Percentiles rank a stretch among this genome's conserved stretches.
Conservation (phyloP, 805 yeast genomes). For the Barnettozyma pratensis region DNA sequence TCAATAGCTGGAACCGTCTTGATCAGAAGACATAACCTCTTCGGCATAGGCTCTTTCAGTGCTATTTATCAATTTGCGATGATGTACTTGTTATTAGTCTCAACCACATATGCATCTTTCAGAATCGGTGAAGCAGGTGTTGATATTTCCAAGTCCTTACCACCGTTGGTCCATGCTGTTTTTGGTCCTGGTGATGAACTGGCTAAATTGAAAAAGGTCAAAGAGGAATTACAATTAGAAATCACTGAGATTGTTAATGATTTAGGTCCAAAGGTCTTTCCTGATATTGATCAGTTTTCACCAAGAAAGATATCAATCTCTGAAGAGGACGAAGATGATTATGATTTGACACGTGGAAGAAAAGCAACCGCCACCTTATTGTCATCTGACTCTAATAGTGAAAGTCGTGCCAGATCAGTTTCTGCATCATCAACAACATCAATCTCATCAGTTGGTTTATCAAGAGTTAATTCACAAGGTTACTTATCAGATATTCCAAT, state of each 20-base stretch:
- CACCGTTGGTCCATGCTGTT: conserved; percentile 55
- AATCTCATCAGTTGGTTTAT: conserved; percentile 45
- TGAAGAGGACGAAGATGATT: conserved; percentile 23
- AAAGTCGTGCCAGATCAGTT: conserved; percentile 11
- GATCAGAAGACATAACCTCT: conserved; percentile 28
- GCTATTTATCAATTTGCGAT: conserved; percentile 33
- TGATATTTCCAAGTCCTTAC: conserved; percentile 75
- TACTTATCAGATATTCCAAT: conserved; percentile 63
- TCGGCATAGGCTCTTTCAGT: conserved; percentile 14
- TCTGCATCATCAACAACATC: conserved; percentile 32
- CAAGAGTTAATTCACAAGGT: conserved; percentile 56
- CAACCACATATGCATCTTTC: conserved; percentile 82
- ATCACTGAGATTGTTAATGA: conserved; percentile 77
- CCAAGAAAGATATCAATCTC: conserved; percentile 12
- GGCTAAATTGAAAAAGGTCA: conserved; percentile 47
- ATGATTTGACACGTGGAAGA: conserved; percentile 25
- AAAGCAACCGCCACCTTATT: conserved; percentile 19
- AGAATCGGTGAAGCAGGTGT: conserved; percentile 87
- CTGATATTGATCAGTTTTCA: conserved; percentile 59
- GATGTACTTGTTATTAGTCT: conserved; percentile 53
- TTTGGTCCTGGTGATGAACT: conserved; percentile 39
- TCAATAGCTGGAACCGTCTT: conserved; percentile 43
- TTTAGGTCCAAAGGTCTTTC: conserved; percentile 81
- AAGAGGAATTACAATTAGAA: conserved; percentile 59
- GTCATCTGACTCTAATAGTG: neutral